Percentiles rank a stretch among this genome's conserved stretches.
phyloP scores from a whole-genome alignment of 1,284 basidiomycete genomes.

The Boletus nobilissimus region DNA sequence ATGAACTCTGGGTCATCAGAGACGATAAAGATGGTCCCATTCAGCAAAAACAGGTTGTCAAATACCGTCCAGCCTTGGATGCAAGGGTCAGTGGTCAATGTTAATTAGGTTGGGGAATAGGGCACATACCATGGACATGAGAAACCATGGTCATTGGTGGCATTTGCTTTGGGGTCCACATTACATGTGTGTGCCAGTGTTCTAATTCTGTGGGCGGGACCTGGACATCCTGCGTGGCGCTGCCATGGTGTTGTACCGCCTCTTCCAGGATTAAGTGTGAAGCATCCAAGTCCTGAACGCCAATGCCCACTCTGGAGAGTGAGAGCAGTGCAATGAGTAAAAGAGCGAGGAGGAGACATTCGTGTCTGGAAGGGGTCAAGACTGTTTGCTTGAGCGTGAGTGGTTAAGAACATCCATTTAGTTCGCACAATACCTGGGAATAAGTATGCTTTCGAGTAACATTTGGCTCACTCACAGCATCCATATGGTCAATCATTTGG shows the following conservation, averaged over 20 bases:
- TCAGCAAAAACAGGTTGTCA: constrained; percentile 79
- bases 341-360: constrained; percentile 59
- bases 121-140: constrained; percentile 66
- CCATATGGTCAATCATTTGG: no score
- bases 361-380: constrained; percentile 57
- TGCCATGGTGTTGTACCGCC: constrained; percentile 16
- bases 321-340: constrained; percentile 60
- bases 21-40: constrained; percentile 82
- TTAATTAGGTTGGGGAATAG: neutral
- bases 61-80: constrained; percentile 84
- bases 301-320: constrained; percentile 44
- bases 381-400: constrained; percentile 33
- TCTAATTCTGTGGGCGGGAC: constrained; percentile 32
- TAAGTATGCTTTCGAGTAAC: no score
- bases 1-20: constrained; percentile 63
- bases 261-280: neutral
- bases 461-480: no score
- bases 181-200: constrained; percentile 49
- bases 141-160: constrained; percentile 68
- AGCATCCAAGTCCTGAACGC: constrained; percentile 19
- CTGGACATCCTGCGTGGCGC: constrained; percentile 16
- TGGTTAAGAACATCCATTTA: no score
- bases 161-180: constrained; percentile 53
- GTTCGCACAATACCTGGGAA: no score
- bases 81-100: neutral